These are phyloP conservation scores for Sclerotinia trifoliorum DNA, from an alignment of 2,329 filamentous ascomycete species.

Conservation along the genomic window DNA sequence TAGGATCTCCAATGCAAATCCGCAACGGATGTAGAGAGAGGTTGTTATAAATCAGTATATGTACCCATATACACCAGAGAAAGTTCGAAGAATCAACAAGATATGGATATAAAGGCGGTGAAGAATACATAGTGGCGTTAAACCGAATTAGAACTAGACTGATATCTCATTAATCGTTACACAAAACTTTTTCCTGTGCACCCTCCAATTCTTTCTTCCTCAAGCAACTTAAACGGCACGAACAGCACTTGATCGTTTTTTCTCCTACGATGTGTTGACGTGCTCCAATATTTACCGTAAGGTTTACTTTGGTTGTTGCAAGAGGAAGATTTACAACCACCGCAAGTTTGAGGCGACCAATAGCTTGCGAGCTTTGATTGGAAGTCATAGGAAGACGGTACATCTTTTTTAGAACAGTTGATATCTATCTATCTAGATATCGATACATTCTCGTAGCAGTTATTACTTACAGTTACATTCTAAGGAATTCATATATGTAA, in stretches of 20 bases:
- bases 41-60: no score
- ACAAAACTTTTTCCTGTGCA: slow-evolving; percentile 3
- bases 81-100: no score
- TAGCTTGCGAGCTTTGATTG: slow-evolving; percentile 39
- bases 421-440: not conserved
- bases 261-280: slow-evolving; percentile 36
- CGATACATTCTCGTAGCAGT: not conserved
- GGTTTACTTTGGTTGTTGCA: slow-evolving; percentile 36
- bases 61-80: no score
- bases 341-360: slow-evolving; percentile 42
- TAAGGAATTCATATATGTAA: not conserved
- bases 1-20: no score
- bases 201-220: slow-evolving; percentile 20
- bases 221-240: slow-evolving; percentile 38
- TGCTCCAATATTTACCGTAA: slow-evolving; percentile 29
- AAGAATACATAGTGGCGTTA: not conserved
- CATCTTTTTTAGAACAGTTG: slow-evolving; percentile 23
- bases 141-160: not conserved
- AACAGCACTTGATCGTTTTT: slow-evolving; percentile 35
- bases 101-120: not conserved
- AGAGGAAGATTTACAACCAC: slow-evolving; percentile 35
- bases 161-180: no score
- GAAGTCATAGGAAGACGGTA: slow-evolving; percentile 41
- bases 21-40: no score
- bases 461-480: not conserved